Base-by-base conservation (phyloP, 345 rosid species). In the Gossypium ekmanianum region DNA sequence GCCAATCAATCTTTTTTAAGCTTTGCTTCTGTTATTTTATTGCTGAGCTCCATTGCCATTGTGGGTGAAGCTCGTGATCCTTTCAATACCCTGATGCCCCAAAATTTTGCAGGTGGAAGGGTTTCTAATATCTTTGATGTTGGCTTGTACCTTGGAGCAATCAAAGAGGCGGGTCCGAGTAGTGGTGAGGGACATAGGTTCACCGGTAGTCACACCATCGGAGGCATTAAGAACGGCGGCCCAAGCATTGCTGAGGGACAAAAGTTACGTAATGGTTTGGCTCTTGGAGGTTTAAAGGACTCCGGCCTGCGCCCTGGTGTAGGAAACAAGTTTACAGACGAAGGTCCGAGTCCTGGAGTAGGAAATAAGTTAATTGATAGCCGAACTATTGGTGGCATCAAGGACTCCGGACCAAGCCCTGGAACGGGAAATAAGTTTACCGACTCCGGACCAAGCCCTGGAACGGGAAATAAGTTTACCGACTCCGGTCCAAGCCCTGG, bases 61-160 rank as follows among this genome's bases (percentile, higher is more conserved):
- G 79, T 75, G 69, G 68, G 65, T 1, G 80, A 79, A 73, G 78
- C 79, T 47, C 90, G 91, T 43, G 75, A 72, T 29, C 88, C 90
- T 1, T 76, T 83, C 80, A 77, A 68, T 54, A 61, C 74, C 55
- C 20, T 74, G 69, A 61, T 68, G 57, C 16, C 80, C 2, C 22
- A 26, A 79, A 72, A 74, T 12, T 55, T 39, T 17, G 47, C 75
- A 2, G 74, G 74, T 56, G 69, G 57, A 47, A 68, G 78, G 27
- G 75, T 73, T 54, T 72, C 76, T 56, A 66, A 75, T 57, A 78
- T 86, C 54, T 81, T 89, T n/a, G 83, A 85, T 61, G 3, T 68
- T 68, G 57, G 72, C 20, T 48, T 68, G 27, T 68, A 68, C 22
- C 11, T n/a, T 1, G 24, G 58, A 55, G 11, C 2, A 8, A 55